Conservation (phyloP, 495 filamentous ascomycete genomes). For the Entonaema liquescens region DNA sequence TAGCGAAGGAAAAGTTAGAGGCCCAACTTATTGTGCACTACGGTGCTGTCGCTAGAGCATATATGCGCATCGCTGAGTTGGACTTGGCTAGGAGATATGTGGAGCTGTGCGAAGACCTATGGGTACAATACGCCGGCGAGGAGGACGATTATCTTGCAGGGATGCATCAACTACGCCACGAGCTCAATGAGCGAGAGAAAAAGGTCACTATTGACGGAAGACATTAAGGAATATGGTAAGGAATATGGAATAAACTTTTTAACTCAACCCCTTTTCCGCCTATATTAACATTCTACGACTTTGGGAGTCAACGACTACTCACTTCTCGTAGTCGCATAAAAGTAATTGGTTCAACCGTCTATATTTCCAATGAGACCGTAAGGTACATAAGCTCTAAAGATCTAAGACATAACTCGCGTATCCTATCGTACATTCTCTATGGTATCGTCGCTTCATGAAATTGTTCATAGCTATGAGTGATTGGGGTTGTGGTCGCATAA, state of each 20-base stretch:
- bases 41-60: slow-evolving; percentile 44
- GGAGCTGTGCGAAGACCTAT: slow-evolving; percentile 41
- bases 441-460: background rate
- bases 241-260: background rate
- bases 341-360: background rate
- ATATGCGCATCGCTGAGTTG: slow-evolving; percentile 40
- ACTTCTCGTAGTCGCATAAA: background rate
- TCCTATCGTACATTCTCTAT: background rate
- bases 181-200: slow-evolving; percentile 31
- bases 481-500: background rate
- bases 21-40: slow-evolving; percentile 49
- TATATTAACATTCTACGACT: background rate
- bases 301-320: too few species aligned
- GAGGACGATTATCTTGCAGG: slow-evolving; percentile 46
- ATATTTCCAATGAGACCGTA: background rate
- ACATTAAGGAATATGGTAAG: background rate
- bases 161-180: slow-evolving; percentile 43
- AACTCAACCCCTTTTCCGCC: background rate
- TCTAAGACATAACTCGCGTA: background rate
- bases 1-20: slow-evolving; percentile 43
- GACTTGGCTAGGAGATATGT: slow-evolving; percentile 40
- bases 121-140: slow-evolving; percentile 49
- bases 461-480: background rate
- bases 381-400: slow-evolving; percentile 3
- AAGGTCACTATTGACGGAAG: background rate